Base-by-base conservation (phyloP, 2,329 filamentous ascomycete genomes). In the Hypoxylon sp. region DNA sequence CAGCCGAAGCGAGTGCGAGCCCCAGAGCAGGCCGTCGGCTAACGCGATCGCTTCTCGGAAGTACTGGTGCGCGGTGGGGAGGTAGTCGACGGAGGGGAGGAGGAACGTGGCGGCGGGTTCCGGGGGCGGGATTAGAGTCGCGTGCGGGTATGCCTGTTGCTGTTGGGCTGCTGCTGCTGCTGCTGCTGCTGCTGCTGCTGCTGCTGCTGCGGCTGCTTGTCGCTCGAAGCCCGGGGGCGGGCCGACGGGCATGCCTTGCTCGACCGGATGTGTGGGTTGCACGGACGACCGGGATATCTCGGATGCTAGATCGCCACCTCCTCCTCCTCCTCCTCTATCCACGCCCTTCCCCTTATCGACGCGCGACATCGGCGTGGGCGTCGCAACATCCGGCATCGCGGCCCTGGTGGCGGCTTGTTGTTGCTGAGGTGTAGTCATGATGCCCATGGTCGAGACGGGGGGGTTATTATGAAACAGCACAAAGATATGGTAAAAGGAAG, bases 401-500 rank as follows among this genome's bases (percentile, higher is more conserved):
- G 43, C 55, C 13, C 57, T 13, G 7, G 44, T 34, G 1, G 43
- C 34, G 3, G 60, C 17, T 13, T 34, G 32, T 13, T 34, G 32
- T 13, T 34, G 32, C 11, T 69, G 48, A 3, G 51, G 43, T n/a
- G 64, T 49, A 4, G 48, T 49, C 11, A 47, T 49, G 62, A 85
- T 80, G 19, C 84, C 84, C 72, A 87, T 84, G 34, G 84, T 81
- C 46, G 89, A 89, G 59, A 97, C 86, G 0, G 90, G 85, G 0
- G 94, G 94, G 55, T 92, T 88, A 78, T 97, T 97, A 80, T 97
- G 93, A 75, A 97, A 98, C 11, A 98, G 85, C 56, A 97, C 95
- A 76, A 97, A 97, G 69, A 99, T 93, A 79, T 99, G 94, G 72
- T 96, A 95, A 75, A 98, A 97, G 19, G 93, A 97, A 15, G 95